phyloP scores from a whole-genome alignment of 2,329 filamentous ascomycete species.

The Colletotrichum chlorophyti region DNA sequence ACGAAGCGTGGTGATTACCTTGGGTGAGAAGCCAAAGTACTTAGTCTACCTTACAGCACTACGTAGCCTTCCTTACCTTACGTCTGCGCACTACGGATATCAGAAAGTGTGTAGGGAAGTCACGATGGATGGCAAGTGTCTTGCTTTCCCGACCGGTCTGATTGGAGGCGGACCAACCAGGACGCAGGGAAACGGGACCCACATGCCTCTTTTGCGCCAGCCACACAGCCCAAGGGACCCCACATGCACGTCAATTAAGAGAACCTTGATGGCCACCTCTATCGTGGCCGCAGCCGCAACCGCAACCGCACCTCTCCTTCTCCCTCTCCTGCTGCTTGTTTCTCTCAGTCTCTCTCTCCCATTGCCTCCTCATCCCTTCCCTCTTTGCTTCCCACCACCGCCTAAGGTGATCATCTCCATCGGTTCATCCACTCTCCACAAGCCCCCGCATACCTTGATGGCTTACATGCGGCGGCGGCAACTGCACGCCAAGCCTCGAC shows the following conservation, averaged over 20 bases:
- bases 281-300: no score
- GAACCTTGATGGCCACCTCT: conserved; percentile 24
- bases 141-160: not conserved
- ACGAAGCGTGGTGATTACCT: no score
- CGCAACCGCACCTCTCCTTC: not conserved
- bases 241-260: conserved; percentile 1
- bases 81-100: no score
- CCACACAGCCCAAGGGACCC: not conserved
- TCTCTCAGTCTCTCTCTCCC: not conserved
- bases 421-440: no score
- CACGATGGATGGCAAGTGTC: conserved; percentile 7
- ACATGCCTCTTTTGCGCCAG: not conserved
- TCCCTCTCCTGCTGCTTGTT: not conserved
- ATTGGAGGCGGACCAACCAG: conserved; percentile 4
- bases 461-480: not conserved
- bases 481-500: conserved; percentile 22
- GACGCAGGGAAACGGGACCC: not conserved
- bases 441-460: conserved; percentile 14
- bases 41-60: no score
- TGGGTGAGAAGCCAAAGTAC: not conserved
- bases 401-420: no score
- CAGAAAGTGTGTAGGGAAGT: not conserved
- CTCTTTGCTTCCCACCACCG: not conserved
- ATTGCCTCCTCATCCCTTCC: not conserved
- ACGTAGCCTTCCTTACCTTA: no score